Conservation (phyloP, 495 filamentous ascomycete genomes). For the Tuber umbilicatum region DNA sequence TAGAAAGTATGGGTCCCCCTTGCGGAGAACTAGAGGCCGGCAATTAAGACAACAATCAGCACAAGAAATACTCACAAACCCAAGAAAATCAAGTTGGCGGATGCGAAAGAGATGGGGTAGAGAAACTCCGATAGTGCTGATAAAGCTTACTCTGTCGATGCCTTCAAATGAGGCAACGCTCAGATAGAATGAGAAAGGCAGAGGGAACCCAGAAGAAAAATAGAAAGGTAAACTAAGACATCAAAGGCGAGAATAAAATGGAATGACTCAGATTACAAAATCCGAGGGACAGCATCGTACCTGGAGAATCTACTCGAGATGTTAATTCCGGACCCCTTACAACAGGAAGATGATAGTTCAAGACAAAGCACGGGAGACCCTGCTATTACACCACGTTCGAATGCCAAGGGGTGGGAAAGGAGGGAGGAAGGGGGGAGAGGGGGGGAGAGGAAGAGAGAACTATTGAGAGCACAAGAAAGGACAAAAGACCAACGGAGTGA, state of each 20-base stretch:
- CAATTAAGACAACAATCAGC: not conserved
- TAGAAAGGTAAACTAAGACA: not conserved
- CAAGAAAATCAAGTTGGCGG: not conserved
- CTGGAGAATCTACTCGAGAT: not conserved
- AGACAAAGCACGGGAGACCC: not conserved
- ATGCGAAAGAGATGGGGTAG: not conserved
- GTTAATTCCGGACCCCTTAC: not conserved
- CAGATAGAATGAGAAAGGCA: not conserved
- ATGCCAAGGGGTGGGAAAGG: not conserved
- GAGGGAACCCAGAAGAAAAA: not conserved
- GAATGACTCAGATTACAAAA: not conserved
- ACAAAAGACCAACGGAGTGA: not conserved
- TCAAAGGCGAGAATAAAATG: not conserved
- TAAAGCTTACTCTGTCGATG: not conserved
- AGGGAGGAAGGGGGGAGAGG: not conserved
- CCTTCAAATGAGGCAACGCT: not conserved
- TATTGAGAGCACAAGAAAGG: not conserved
- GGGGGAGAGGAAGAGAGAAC: not conserved
- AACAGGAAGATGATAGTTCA: not conserved
- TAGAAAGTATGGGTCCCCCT: constrained; percentile 10
- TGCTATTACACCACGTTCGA: not conserved
- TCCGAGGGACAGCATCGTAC: not conserved
- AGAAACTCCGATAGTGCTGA: not conserved
- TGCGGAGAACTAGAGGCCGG: constrained; percentile 5
- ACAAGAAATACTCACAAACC: not conserved